Conservation (phyloP, 495 filamentous ascomycete species). For the Sordaria brevicollis region DNA sequence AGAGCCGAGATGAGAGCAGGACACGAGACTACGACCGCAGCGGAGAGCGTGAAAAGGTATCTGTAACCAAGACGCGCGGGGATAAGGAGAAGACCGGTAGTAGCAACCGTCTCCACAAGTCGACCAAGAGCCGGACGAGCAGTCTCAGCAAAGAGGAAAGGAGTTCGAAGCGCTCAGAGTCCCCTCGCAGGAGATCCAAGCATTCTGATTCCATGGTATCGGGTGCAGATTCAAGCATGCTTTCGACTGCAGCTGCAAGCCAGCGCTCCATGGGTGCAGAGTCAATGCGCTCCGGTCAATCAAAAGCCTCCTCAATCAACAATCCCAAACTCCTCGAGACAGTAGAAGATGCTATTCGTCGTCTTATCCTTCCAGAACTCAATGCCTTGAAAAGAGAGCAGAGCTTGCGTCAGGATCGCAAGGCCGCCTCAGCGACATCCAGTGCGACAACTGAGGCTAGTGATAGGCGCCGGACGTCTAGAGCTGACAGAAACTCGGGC, state of each 20-base stretch:
- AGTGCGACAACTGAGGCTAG: conserved; percentile 45
- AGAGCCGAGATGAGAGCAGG: conserved; percentile 31
- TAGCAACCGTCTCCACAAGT: conserved; percentile 41
- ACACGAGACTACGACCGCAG: conserved; percentile 19
- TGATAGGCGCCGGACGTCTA: conserved; percentile 31
- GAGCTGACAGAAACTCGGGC: conserved; percentile 14
- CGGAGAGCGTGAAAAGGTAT: not conserved
- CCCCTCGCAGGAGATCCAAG: conserved; percentile 52
- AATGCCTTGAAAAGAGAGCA: conserved; percentile 85
- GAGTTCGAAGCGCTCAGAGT: conserved; percentile 36
- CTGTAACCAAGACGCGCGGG: conserved; percentile 15
- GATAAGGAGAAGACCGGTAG: conserved; percentile 20
- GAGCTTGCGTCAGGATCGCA: conserved; percentile 47
- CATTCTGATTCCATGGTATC: conserved; percentile 53
- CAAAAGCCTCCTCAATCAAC: conserved; percentile 74
- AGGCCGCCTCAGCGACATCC: conserved; percentile 46
- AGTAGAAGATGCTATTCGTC: conserved; percentile 89
- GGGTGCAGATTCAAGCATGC: conserved; percentile 58
- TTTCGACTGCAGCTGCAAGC: conserved; percentile 61
- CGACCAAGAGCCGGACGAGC: conserved; percentile 46
- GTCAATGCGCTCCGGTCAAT: conserved; percentile 65
- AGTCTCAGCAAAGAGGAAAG: conserved; percentile 53
- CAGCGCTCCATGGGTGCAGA: conserved; percentile 64
- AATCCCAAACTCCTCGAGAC: conserved; percentile 92
- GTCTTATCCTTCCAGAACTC: conserved; percentile 84